phyloP scores from a whole-genome alignment of 306 rosid species.

The Calophaca sinica region DNA sequence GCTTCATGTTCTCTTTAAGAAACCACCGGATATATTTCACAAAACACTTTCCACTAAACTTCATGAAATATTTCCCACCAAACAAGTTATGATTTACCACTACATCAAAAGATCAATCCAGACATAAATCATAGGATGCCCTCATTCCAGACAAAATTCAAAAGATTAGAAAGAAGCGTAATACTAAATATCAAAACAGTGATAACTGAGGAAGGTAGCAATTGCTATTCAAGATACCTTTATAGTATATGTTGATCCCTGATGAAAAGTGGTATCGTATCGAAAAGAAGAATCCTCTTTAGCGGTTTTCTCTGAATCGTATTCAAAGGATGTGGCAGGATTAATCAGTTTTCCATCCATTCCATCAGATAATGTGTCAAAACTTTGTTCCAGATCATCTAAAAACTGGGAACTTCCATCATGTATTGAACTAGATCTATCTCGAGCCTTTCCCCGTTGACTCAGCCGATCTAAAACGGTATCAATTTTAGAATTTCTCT shows the following conservation, averaged over 20 bases:
- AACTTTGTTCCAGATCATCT: conserved; percentile 44
- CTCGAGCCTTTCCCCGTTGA: conserved; percentile 43
- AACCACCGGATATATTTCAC: no score
- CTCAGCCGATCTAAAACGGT: conserved; percentile 52
- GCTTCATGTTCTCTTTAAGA: no score
- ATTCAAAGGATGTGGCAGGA: conserved; percentile 53
- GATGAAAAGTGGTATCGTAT: conserved; percentile 38
- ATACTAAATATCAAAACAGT: no score
- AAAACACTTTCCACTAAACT: no score
- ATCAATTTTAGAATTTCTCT: conserved; percentile 42
- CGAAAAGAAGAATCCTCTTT: conserved; percentile 50
- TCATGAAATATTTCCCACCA: no score
- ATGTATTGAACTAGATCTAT: conserved; percentile 47
- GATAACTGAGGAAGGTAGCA: not conserved
- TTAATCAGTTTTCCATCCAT: conserved; percentile 52
- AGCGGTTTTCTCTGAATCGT: conserved; percentile 34
- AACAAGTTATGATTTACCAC: no score
- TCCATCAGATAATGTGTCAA: conserved; percentile 56
- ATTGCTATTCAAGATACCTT: conserved; percentile 44
- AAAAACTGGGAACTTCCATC: conserved; percentile 25
- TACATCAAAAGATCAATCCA: no score
- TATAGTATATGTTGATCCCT: conserved; percentile 20
- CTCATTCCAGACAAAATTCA: conserved; percentile 27
- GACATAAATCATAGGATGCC: conserved; percentile 19
- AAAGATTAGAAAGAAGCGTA: not conserved